Base-by-base conservation (phyloP, 2,329 filamentous ascomycete genomes). In the Trichoderma citrinoviride region DNA sequence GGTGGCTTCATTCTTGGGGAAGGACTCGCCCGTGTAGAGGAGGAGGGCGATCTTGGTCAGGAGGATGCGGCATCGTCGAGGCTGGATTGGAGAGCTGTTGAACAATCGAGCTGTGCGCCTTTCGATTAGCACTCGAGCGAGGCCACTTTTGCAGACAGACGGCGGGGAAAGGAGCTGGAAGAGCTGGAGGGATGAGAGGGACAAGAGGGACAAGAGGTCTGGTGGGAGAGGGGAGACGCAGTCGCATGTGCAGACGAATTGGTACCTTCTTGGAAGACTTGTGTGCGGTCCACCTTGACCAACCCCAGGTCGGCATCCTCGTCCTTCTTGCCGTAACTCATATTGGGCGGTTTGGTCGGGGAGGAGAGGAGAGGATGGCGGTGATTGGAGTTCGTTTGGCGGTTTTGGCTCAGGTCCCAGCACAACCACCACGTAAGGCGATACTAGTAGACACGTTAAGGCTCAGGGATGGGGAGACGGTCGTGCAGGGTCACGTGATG, bases 241-340 rank as follows among this genome's bases (percentile, higher is more conserved):
- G 44, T 27, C 44, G 44, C 44, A 55, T 64, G 61, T 66, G 68
- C 41, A 15, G 17, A 44, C 71, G 57, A 60, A 73, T 61, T 61
- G 46, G 83, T 80, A 97, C 95, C 95, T 90, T 99, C 95, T 83
- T 98, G 95, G 79, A 98, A 98, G 70, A 99, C 95, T 73, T 94
- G 93, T 65, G 94, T 97, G 75, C 96, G 90, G 82, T 99, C 95
- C 74, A 98, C 92, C 86, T 94, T 96, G 84, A 98, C 90, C 83
- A 98, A 86, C 76, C 91, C 90, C 77, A 90, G 87, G 77, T 97
- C 94, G 76, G 90, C 92, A 83, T 99, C 95, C 85, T 98, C 95
- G 80, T 99, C 94, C 85, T 97, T 98, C 84, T 99, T 99, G 84
- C 94, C 90, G 87, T 95, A 96, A 81, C 90, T 95, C 93, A 97